A percentile compares a stretch with the other conserved stretches of the same genome.
phyloP scores from a whole-genome alignment of 2,329 filamentous ascomycete genomes.

The Zasmidium cellare region DNA sequence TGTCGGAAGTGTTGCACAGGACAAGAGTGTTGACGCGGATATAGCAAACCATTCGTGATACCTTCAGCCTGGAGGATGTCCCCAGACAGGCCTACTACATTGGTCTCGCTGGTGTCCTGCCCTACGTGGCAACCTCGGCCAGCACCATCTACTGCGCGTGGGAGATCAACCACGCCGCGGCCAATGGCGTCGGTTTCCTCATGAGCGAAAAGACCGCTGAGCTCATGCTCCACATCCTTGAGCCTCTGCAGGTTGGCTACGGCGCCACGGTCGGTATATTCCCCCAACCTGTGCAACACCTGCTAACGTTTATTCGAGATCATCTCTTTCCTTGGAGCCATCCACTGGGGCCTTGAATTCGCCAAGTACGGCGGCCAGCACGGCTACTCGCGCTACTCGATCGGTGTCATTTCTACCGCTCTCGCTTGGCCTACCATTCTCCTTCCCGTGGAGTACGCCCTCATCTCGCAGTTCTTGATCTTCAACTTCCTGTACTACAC shows the following conservation, averaged over 20 bases:
- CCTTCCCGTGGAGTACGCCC: constrained; percentile 78
- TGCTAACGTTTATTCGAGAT: too few relatives aligned
- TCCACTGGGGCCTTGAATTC: constrained; percentile 92
- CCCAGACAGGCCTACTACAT: constrained; percentile 51
- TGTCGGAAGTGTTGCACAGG: neutral
- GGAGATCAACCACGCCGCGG: constrained; percentile 71
- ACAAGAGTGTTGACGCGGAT: constrained; percentile 19
- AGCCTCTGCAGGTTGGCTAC: constrained; percentile 87
- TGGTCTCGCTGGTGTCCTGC: constrained; percentile 52
- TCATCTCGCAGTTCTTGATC: constrained; percentile 81
- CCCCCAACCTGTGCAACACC: neutral
- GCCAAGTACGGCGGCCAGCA: constrained; percentile 66
- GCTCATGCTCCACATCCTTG: constrained; percentile 70
- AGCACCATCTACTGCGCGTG: constrained; percentile 80
- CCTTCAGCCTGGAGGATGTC: constrained; percentile 48
- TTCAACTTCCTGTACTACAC: constrained; percentile 86
- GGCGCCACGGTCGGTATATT: constrained; percentile 69
- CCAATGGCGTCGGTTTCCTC: constrained; percentile 61
- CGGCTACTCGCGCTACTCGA: constrained; percentile 77
- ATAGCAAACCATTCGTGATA: constrained; percentile 50
- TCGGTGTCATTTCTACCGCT: constrained; percentile 75
- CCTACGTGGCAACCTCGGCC: constrained; percentile 78
- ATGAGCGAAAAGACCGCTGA: constrained; percentile 71
- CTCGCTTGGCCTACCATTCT: constrained; percentile 89
- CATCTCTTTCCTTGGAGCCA: constrained; percentile 88